phyloP scores from a whole-genome alignment of 208 protist species.

The Acanthamoeba polyphaga region DNA sequence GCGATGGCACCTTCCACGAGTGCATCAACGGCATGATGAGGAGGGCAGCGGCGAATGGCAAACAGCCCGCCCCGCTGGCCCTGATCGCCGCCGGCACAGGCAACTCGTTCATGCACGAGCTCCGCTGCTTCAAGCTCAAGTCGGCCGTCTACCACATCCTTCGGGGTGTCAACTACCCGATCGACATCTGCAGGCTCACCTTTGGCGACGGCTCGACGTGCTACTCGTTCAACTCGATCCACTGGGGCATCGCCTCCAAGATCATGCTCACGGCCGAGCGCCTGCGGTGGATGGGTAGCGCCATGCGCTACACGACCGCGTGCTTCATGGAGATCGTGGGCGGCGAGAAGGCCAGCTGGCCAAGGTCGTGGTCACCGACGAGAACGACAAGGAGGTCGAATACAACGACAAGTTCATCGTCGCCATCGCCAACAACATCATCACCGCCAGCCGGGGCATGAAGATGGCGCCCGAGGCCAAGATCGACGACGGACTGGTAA shows the following conservation, averaged over 20 bases:
- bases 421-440: constrained; percentile 70
- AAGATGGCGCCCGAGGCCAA: constrained; percentile 42
- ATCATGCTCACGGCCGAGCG: too few species aligned
- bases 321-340: too few species aligned
- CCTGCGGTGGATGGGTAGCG: too few species aligned
- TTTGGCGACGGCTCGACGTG: constrained; percentile 46
- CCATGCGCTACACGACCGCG: too few species aligned
- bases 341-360: too few species aligned
- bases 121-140: not conserved
- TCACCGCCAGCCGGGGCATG: constrained; percentile 63
- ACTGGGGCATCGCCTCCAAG: constrained; percentile 68
- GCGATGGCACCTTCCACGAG: constrained; percentile 68
- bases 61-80: constrained; percentile 33
- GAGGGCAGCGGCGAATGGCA: not conserved
- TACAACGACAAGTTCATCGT: too few species aligned
- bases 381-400: not conserved
- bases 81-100: constrained; percentile 60
- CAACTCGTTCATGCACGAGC: constrained; percentile 64
- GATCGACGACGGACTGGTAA: constrained; percentile 13
- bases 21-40: constrained; percentile 70
- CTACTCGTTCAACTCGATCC: constrained; percentile 70
- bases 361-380: not conserved
- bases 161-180: not conserved
- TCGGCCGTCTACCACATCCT: constrained; percentile 26
- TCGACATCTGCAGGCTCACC: constrained; percentile 57